A percentile compares a stretch with the other conserved stretches of the same genome.
These are phyloP conservation scores for Penicillium sp. DNA, from an alignment of 2,329 filamentous ascomycete species.

Conservation along the genomic window DNA sequence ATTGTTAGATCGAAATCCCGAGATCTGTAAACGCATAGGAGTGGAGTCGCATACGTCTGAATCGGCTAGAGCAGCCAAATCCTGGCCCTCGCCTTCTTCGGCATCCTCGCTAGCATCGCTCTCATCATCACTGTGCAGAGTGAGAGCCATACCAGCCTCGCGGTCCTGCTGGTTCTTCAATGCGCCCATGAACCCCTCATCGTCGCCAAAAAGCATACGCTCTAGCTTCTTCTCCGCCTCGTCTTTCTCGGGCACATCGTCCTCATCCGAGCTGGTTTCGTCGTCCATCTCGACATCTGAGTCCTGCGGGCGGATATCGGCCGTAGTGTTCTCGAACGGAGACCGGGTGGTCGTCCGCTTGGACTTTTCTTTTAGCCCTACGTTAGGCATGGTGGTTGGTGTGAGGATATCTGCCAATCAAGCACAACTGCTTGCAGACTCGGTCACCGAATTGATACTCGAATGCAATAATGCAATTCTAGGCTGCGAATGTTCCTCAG, in stretches of 20 bases:
- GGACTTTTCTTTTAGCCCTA: slow-evolving; percentile 31
- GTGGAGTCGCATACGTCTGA: slow-evolving; percentile 55
- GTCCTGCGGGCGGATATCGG: slow-evolving; percentile 19
- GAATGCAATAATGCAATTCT: slow-evolving; percentile 3
- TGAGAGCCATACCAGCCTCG: slow-evolving; percentile 38
- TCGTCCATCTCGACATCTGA: slow-evolving; percentile 29
- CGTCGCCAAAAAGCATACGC: slow-evolving; percentile 82
- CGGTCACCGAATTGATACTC: background rate
- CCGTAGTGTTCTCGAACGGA: slow-evolving; percentile 23
- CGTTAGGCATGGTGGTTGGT: slow-evolving; percentile 27
- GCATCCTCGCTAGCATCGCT: slow-evolving; percentile 25
- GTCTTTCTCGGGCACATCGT: slow-evolving; percentile 63
- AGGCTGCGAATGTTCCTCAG: slow-evolving; percentile 13
- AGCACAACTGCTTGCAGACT: background rate
- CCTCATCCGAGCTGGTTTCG: slow-evolving; percentile 24
- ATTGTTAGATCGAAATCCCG: slow-evolving; percentile 5
- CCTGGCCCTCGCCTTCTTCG: slow-evolving; percentile 43
- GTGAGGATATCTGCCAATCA: background rate
- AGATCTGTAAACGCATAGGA: background rate
- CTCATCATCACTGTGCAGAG: slow-evolving; percentile 32
- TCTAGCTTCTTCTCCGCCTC: slow-evolving; percentile 82
- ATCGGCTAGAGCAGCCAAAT: slow-evolving; percentile 68
- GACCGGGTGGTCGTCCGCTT: slow-evolving; percentile 25
- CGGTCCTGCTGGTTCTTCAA: slow-evolving; percentile 59
- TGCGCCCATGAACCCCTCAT: slow-evolving; percentile 73